Base-by-base conservation (phyloP, 768 basidiomycete genomes). In the Lactifluus pinguis region DNA sequence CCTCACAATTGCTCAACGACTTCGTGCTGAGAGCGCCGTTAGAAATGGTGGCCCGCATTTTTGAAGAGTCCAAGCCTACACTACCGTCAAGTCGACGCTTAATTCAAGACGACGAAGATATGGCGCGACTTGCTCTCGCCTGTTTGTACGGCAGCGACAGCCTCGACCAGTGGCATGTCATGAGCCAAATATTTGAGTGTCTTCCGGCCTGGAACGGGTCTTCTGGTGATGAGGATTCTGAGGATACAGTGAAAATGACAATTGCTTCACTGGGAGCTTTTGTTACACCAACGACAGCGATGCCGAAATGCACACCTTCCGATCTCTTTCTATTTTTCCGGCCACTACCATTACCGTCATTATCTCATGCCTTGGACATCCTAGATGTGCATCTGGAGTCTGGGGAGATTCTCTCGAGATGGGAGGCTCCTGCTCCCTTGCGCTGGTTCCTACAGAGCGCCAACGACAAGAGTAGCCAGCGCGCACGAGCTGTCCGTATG, bases 111-210 rank as follows among this genome's bases (percentile, higher is more conserved):
- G 92, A 98, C 66, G 83, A 89, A 67, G 90, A 92, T 66, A 83
- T 95, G 69, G 92, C 85, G 14, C 82, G 88, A 11, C 72, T 98
- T 14, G 94, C 95, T 4, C 82, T 98, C 13, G 87, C 94, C 7
- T 87, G 86, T 67, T 73, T 98, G 25, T 99, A 99, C 64, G 93
- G 93, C 14, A 88, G 82, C 67, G 79, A 84, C 61, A 80, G 80
- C 57, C 73, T 86, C 38, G 77, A 83, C 60, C 79, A 85, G 65
- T 95, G 91, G 92, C 69, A 83, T 0, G 84, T 77, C 4, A 98
- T 97, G 94, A 91, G 87, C 65, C 76, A 78, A 36, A 90, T 99
- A 53, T 98, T 99, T 71, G 95, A 99, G 70, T 99, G 95, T 69
- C 78, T 98, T 36, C 95, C 95, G 0, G 95, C 87, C 3, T 97